phyloP scores from a whole-genome alignment of 2,329 filamentous ascomycete genomes.

The Sclerotinia spermophila region DNA sequence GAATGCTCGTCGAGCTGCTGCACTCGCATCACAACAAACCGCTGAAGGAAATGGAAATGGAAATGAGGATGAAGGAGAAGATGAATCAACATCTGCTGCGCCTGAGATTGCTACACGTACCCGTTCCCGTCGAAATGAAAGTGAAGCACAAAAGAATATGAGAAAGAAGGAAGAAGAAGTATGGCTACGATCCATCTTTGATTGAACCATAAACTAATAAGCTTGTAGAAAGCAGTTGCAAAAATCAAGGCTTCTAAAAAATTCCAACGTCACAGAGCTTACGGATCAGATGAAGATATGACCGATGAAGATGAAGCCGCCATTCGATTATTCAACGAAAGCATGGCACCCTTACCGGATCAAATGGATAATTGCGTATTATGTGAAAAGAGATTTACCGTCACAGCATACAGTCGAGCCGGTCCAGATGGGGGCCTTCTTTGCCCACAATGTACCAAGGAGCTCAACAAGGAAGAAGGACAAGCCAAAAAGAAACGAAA shows the following conservation, averaged over 20 bases:
- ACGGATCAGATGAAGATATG: conserved; percentile 43
- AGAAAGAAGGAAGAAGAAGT: conserved; percentile 43
- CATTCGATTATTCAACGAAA: conserved; percentile 47
- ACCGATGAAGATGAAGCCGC: conserved; percentile 50
- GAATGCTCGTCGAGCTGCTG: conserved; percentile 44
- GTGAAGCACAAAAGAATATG: conserved; percentile 34
- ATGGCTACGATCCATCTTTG: conserved; percentile 22
- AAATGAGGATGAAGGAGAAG: conserved; percentile 39
- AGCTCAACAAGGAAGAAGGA: conserved; percentile 64
- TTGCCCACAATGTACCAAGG: conserved; percentile 76
- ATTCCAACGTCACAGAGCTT: conserved; percentile 47
- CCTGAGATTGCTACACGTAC: conserved; percentile 31
- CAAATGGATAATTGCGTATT: conserved; percentile 86
- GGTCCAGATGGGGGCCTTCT: conserved; percentile 83
- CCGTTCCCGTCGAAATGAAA: conserved; percentile 27
- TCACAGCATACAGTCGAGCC: conserved; percentile 81
- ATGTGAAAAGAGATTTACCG: conserved; percentile 85
- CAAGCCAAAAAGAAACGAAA: conserved; percentile 54
- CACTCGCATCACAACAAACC: conserved; percentile 35
- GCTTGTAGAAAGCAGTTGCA: conserved; percentile 48
- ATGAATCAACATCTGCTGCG: conserved; percentile 28
- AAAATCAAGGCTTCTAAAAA: conserved; percentile 60
- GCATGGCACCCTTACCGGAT: conserved; percentile 47
- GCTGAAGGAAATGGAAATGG: conserved; percentile 41
- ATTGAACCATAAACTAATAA: conserved; percentile 14